Conservation (phyloP, 257 asterid species). For the Cinchona pubescens region DNA sequence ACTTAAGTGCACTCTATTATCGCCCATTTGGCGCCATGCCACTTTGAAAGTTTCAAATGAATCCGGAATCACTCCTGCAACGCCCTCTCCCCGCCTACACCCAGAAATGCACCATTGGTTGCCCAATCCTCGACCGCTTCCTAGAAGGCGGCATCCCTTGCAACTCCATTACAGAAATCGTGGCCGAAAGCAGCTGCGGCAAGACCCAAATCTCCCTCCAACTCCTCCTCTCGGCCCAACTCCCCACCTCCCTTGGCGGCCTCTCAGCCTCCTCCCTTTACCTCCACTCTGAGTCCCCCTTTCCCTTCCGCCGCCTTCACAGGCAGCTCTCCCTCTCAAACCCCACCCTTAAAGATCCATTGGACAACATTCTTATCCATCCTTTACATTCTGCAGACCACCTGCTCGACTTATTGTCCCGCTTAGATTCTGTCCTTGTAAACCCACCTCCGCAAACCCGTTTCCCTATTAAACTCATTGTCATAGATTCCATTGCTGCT, state of each 20-base stretch:
- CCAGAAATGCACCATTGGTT: slow-evolving; percentile 55
- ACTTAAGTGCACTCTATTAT: too few relatives aligned
- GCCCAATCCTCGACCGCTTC: slow-evolving; percentile 64
- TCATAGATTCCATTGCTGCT: slow-evolving; percentile 83
- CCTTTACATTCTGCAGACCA: slow-evolving; percentile 70
- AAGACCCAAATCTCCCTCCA: slow-evolving; percentile 92
- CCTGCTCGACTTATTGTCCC: slow-evolving; percentile 86
- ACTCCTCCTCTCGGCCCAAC: slow-evolving; percentile 80
- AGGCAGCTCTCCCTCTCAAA: slow-evolving; percentile 52
- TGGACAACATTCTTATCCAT: slow-evolving; percentile 47
- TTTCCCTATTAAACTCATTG: slow-evolving; percentile 53
- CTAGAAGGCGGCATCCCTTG: slow-evolving; percentile 85
- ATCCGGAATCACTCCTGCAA: slow-evolving; percentile 56
- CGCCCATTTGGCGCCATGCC: background rate
- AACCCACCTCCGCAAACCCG: slow-evolving; percentile 12
- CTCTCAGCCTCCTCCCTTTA: slow-evolving; percentile 75
- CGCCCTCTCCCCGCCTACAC: slow-evolving; percentile 41
- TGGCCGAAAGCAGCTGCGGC: slow-evolving; percentile 89
- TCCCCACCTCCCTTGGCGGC: slow-evolving; percentile 67
- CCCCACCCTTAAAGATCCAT: slow-evolving; percentile 41
- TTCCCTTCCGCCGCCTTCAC: slow-evolving; percentile 75
- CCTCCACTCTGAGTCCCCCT: slow-evolving; percentile 86
- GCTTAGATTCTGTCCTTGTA: slow-evolving; percentile 44
- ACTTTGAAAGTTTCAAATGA: slow-evolving; percentile 22
- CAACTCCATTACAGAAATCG: slow-evolving; percentile 73